Conservation (phyloP, 805 yeast species). For the Tetrapisispora phaffii region DNA sequence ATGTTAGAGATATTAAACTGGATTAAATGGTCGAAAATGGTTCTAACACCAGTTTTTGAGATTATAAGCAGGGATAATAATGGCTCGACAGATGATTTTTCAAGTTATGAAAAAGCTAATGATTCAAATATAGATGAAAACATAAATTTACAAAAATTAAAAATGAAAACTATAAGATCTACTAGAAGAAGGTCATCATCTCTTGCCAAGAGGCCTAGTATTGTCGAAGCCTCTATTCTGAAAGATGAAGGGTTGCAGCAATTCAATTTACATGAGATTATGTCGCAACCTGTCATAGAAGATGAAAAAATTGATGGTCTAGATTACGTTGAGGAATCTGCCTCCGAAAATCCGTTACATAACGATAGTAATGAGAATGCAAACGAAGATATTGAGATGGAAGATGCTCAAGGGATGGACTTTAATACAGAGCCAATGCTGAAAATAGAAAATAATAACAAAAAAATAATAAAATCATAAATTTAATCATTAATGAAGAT, state of each 20-base stretch:
- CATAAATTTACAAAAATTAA: background rate
- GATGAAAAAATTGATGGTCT: constrained; percentile 9
- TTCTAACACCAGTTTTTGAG: constrained; percentile 9
- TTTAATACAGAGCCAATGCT: background rate
- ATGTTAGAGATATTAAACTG: constrained; percentile 22
- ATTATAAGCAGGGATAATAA: constrained; percentile 2
- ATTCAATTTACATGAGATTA: constrained; percentile 26
- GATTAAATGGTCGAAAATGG: constrained; percentile 23
- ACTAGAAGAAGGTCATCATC: constrained; percentile 24
- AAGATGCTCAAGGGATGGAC: background rate
- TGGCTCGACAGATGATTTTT: background rate
- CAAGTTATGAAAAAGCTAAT: background rate
- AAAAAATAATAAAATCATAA: background rate
- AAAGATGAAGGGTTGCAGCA: constrained; percentile 29
- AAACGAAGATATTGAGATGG: constrained; percentile 2
- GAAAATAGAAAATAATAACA: background rate
- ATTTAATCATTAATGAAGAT: constrained; percentile 24
- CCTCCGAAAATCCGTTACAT: background rate
- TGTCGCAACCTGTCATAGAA: constrained; percentile 20
- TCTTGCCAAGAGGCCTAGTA: constrained; percentile 22
- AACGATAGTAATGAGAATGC: background rate
- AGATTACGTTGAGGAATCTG: constrained; percentile 3
- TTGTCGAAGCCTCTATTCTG: constrained; percentile 25
- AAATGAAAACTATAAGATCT: constrained; percentile 5
- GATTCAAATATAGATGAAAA: background rate